Conservation (phyloP, 257 asterid species). For the Coffea eugenioides region DNA sequence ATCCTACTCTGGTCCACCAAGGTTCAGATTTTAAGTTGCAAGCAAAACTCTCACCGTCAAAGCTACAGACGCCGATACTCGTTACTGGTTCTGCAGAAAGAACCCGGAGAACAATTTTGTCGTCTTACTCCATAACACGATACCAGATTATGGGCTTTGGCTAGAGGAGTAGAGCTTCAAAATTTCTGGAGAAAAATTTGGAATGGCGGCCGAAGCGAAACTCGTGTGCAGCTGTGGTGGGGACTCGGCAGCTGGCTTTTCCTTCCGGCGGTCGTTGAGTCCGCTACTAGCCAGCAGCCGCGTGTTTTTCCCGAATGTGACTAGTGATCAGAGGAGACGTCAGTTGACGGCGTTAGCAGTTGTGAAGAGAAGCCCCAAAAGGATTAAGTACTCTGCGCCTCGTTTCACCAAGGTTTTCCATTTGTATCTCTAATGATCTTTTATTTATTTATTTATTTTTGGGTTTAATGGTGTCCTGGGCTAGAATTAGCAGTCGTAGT, state of each 20-base stretch:
- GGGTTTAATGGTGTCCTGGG: no score
- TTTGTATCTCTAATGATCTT: neutral
- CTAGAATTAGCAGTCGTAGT: no score
- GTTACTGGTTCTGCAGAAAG: no score
- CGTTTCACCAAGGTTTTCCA: constrained; percentile 60
- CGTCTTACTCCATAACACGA: no score
- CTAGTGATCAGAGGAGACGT: constrained; percentile 24
- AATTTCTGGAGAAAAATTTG: neutral
- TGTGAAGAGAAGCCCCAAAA: constrained; percentile 83
- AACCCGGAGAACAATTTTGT: no score
- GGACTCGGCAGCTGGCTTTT: constrained; percentile 28
- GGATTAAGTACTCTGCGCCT: constrained; percentile 83
- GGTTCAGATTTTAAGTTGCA: neutral
- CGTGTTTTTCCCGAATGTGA: constrained; percentile 17
- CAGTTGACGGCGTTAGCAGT: constrained; percentile 47
- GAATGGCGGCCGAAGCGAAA: no score
- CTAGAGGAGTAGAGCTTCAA: neutral
- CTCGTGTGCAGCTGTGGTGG: neutral
- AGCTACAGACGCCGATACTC: no score
- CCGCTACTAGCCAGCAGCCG: constrained; percentile 21
- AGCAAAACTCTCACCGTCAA: no score
- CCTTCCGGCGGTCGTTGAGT: constrained; percentile 38
- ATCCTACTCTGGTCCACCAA: no score
- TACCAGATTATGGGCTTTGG: no score
- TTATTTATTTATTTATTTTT: neutral